Evolutionary conservation across 2,329 filamentous ascomycete species (phyloP), one percentile per base, ranked within the genome.

Genomic region (Claviceps sp.): DNA sequence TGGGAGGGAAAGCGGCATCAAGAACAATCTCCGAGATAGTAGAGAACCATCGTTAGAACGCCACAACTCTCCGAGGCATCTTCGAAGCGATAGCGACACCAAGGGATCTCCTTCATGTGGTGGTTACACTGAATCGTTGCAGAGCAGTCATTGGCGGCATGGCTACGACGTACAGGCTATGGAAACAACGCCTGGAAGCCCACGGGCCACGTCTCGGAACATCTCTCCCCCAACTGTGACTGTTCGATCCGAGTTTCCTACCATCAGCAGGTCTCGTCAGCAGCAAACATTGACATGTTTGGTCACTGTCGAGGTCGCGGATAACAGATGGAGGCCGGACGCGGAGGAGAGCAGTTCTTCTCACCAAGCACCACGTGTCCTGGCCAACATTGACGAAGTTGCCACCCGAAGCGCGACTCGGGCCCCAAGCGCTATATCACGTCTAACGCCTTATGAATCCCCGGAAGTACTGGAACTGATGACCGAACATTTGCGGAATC

Each of bases 91-190:
- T 59, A 96, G 89, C 60, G 85, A 83, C 57, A 79, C 78, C 1
- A 89, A 86, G 2, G 85, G 85, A 16, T 73, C 79, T 26, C 76
- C 82, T 9, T 93, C 89, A 1, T 89, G 87, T 1, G 81, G 77
- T 22, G 89, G 90, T 46, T 95, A 94, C 62, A 78, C 83, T 26
- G 87, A 91, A 56, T 84, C 84, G 2, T 81, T 82, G 16, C 82
- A 87, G 59, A 84, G 80, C 61, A 79, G 79, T 40, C 76, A 78
- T 42, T 81, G 90, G 60, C 84, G 86, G 52, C 89, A 96, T 63
- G 91, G 97, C 64, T 97, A 95, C 62, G 93, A 97, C 63, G 81
- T 95, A 16, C 91, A 97, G 66, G 89, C 90, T 3, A 95, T 96
- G 88, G 91, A 96, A 67, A 88, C 87, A 0, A 85, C 83, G 37